These are phyloP conservation scores for Penicillium hesseltinei DNA, from an alignment of 2,329 filamentous ascomycete species.

Conservation along the genomic window DNA sequence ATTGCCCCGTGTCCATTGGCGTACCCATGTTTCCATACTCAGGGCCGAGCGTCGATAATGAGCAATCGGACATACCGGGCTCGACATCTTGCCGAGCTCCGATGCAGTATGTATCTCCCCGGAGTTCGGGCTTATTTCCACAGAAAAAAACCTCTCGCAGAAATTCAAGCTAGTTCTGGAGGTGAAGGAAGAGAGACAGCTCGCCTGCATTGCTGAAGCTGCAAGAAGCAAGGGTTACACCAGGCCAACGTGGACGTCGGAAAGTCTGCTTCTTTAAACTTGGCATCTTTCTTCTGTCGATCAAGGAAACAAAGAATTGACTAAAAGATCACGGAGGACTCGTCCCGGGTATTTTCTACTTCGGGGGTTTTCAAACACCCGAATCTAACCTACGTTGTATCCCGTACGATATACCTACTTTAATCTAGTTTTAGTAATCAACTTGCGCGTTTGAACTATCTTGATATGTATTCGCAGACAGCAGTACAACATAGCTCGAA, in stretches of 20 bases:
- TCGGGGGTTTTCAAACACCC: not conserved
- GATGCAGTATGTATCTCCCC: not conserved
- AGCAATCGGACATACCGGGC: not conserved
- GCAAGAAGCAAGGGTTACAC: constrained; percentile 10
- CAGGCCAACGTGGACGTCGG: constrained; percentile 7
- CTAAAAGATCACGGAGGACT: constrained; percentile 12
- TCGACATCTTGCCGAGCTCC: not conserved
- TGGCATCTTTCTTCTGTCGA: constrained; percentile 2
- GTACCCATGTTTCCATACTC: not conserved
- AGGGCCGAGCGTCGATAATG: constrained; percentile 3
- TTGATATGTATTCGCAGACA: not conserved
- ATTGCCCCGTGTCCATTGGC: constrained; percentile 7
- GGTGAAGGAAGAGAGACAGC: constrained; percentile 3
- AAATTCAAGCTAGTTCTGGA: not conserved
- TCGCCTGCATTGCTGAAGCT: not conserved
- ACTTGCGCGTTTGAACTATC: not conserved
- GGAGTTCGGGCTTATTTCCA: not conserved
- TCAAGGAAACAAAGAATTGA: not conserved
- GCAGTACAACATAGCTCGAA: not conserved
- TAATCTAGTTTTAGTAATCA: not conserved
- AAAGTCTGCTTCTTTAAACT: constrained; percentile 1
- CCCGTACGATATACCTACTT: not conserved
- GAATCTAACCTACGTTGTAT: not conserved
- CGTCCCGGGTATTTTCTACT: not conserved
- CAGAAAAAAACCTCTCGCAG: too few species aligned